Base-by-base conservation (phyloP, 169 alveolate genomes). In the Plasmodium reichenowi region DNA sequence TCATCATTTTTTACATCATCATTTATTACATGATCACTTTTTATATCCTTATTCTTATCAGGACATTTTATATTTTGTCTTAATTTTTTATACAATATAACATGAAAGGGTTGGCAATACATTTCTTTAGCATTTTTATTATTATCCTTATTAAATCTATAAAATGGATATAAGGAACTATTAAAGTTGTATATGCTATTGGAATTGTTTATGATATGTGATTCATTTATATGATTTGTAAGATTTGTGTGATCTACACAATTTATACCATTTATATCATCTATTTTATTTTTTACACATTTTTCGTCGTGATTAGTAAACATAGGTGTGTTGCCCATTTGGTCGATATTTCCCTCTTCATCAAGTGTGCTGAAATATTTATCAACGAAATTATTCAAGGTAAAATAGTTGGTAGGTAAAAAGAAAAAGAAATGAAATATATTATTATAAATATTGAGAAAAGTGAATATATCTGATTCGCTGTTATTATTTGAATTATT, bases 371-470 rank as follows among this genome's bases (percentile, higher is more conserved):
- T 7, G 48, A 48, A 59, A 43, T 64, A 78, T 20, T 66, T 78
- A 22, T 63, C 63, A 10, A 78, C 59, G 38, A 78, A 58, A 2
- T 10, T 47, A 45, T 78, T 64, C 13, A 78, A 70, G 15, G 89
- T 58, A 22, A 48, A 29, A 70, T 78, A 78, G n/a, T 59, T 78
- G 50, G 76, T 64, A 10, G 89, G 70, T 17, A 78, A 3, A 68
- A 78, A 78, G 60, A 78, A 78, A 64, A 78, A 64, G 67, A 78
- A 78, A 71, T 78, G 89, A 22, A 58, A 78, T 48, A 78, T 78
- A 24, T 78, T 78, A 59, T 66, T 48, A 59, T 59, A 64, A 60
- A 72, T 52, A 59, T 66, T 64, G 54, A 78, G 64, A 58, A 78
- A 66, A 56, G 89, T 78, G 15, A 70, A 66, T 12, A 78, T 78